These are phyloP conservation scores for Cordyceps fumosorosea DNA, from an alignment of 2,329 filamentous ascomycete genomes.

Conservation along the genomic window DNA sequence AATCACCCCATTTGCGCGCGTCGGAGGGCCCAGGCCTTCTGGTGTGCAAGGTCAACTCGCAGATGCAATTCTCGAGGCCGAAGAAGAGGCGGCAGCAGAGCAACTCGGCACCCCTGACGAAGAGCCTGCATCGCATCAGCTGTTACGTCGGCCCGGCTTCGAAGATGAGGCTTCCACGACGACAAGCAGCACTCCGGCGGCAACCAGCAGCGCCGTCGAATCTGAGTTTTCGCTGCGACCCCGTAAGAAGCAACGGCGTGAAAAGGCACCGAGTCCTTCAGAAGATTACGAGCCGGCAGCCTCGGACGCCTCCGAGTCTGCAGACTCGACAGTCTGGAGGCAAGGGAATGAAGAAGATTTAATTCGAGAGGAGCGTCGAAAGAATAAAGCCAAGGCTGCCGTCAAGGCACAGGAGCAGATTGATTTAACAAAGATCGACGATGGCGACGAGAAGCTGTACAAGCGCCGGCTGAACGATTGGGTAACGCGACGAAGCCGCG, in stretches of 20 bases:
- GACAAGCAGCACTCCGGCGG: constrained; percentile 11
- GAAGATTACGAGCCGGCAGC: constrained; percentile 40
- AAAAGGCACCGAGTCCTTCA: constrained; percentile 30
- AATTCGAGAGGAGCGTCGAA: constrained; percentile 33
- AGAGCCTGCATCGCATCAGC: constrained; percentile 60
- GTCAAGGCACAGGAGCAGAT: constrained; percentile 33
- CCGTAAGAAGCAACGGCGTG: constrained; percentile 46
- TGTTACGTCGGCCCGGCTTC: constrained; percentile 68
- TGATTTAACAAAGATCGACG: constrained; percentile 62
- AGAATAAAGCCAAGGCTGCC: constrained; percentile 34
- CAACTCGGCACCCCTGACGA: constrained; percentile 35
- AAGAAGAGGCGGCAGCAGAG: constrained; percentile 55
- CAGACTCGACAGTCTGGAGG: constrained; percentile 30
- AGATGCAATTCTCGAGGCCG: constrained; percentile 73
- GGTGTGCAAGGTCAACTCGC: constrained; percentile 64
- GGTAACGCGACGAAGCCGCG: constrained; percentile 48
- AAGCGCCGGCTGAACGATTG: constrained; percentile 69
- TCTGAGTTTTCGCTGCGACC: constrained; percentile 53
- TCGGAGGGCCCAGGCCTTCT: constrained; percentile 56
- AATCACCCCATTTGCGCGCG: constrained; percentile 88
- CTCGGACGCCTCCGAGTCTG: constrained; percentile 26
- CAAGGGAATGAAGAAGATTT: constrained; percentile 34
- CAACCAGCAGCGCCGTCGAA: constrained; percentile 27
- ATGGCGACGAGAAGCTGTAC: constrained; percentile 81
- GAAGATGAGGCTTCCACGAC: constrained; percentile 27